Evolutionary conservation across 2,329 filamentous ascomycete species (phyloP), one percentile per base, ranked within the genome.

Genomic region (Fusarium musae): DNA sequence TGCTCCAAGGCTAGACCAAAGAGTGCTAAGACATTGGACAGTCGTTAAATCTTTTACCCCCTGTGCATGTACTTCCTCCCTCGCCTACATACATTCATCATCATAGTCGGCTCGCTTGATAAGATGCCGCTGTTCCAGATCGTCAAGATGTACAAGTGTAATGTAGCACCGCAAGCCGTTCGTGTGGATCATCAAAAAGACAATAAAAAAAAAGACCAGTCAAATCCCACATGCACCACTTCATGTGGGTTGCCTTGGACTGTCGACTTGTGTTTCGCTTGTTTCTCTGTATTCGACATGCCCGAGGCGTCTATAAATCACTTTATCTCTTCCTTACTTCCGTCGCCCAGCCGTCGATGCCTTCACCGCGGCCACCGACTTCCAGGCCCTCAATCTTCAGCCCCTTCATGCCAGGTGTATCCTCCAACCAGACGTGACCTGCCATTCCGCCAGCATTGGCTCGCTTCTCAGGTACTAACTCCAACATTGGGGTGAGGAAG

Each of bases 361-460:
- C 95, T 65, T 98, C 96, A 3, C 96, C 96, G 65, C 91, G 91
- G 73, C 92, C 94, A 11, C 95, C 95, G 2, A 97, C 93, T 53
- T 91, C 85, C 37, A 98, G 87, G 1, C 88, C 88, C 21, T 92
- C 90, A 69, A 98, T 87, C 80, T 89, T 91, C 63, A 96, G 84
- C 16, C 88, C 89, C 77, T 95, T 92, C 95, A 99, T 98, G 12
- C 95, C 96, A 39, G 92, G 92, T 6, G 95, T 95, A 74, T 95
- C 93, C 69, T 93, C 90, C 75, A 98, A 83, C 89, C 96, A 98
- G 10, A 85, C 81, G 77, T 97, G 94, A 11, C 92, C 92, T 8
- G 93, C 92, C 96, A 98, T 98, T 10, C 96, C 96, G 40, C 96
- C 96, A 2, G 96, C 96, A 80, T 98, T 99, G 16, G 96, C 96